A percentile compares a stretch with the other conserved stretches of the same genome.
Evolutionary conservation across 345 rosid species (phyloP).

Genomic region (Pelargonium nanum): DNA sequence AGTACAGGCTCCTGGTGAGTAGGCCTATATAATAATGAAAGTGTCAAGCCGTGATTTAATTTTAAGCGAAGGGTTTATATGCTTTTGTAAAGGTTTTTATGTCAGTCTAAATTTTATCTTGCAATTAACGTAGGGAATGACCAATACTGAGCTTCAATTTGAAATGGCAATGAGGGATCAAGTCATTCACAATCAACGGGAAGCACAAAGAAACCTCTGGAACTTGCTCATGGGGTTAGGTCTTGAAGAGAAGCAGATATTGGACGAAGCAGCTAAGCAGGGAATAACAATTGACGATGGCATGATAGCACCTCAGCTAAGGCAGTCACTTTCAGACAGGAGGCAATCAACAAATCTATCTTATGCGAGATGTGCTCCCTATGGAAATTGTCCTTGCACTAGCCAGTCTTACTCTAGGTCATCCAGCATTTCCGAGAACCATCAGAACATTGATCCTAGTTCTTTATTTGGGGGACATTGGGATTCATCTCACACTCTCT

Average conservation of each 20-base stretch:
- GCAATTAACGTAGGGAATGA: slow-evolving; percentile 54
- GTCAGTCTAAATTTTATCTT: background rate
- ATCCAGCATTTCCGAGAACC: slow-evolving; percentile 44
- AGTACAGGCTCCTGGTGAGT: slow-evolving; percentile 90
- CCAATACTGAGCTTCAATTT: slow-evolving; percentile 84
- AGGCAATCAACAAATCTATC: slow-evolving; percentile 31
- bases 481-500: slow-evolving; percentile 36
- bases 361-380: slow-evolving; percentile 17
- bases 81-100: background rate
- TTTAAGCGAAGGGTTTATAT: background rate
- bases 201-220: slow-evolving; percentile 75
- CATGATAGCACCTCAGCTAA: slow-evolving; percentile 33
- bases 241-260: slow-evolving; percentile 56
- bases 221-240: slow-evolving; percentile 71
- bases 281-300: slow-evolving; percentile 78
- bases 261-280: slow-evolving; percentile 68
- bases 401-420: slow-evolving; percentile 45
- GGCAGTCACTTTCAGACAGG: slow-evolving; percentile 28
- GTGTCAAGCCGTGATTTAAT: background rate
- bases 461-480: slow-evolving; percentile 32
- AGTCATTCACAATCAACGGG: slow-evolving; percentile 79
- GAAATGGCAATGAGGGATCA: slow-evolving; percentile 98
- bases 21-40: background rate
- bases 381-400: slow-evolving; percentile 22
- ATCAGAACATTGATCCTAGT: slow-evolving; percentile 30